A percentile compares a stretch with the other conserved stretches of the same genome.
Conservation (phyloP, 768 basidiomycete species). For the Melanogaster broomeanus region DNA sequence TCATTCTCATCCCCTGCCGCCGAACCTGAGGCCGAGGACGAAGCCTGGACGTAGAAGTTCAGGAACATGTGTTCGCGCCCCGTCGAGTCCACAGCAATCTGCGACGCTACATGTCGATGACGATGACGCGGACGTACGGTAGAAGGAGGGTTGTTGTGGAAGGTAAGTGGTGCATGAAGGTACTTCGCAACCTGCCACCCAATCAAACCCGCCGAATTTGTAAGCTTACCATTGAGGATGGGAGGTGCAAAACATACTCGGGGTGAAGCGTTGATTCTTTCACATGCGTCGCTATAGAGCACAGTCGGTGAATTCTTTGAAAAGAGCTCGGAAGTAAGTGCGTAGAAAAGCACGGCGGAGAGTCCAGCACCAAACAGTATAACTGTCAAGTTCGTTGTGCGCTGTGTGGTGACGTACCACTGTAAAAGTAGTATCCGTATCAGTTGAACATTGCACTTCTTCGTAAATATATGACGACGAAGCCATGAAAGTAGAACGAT, state of each 20-base stretch:
- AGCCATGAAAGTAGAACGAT: not conserved
- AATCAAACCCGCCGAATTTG: not conserved
- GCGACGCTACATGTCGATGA: constrained; percentile 79
- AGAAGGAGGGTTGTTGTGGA: constrained; percentile 85
- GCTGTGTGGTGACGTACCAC: constrained; percentile 57
- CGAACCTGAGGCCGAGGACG: constrained; percentile 33
- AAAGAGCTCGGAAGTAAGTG: constrained; percentile 80
- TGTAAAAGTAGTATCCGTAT: constrained; percentile 13
- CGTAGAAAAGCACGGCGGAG: constrained; percentile 72
- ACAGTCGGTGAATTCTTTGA: constrained; percentile 89
- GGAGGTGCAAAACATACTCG: constrained; percentile 35
- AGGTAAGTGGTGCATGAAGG: constrained; percentile 65
- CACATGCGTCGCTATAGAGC: constrained; percentile 63
- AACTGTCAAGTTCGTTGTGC: constrained; percentile 52
- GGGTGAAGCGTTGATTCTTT: constrained; percentile 47
- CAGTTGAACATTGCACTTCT: constrained; percentile 7
- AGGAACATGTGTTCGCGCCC: constrained; percentile 85
- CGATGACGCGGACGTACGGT: constrained; percentile 74
- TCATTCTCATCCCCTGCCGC: constrained; percentile 30
- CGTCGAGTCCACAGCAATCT: constrained; percentile 67
- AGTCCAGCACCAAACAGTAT: constrained; percentile 79
- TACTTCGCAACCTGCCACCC: constrained; percentile 62
- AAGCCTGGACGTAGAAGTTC: constrained; percentile 78
- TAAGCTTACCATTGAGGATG: not conserved
- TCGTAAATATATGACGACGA: not conserved